A percentile compares a stretch with the other conserved stretches of the same genome.
These are phyloP conservation scores for Stephanodiscus triporus DNA, from an alignment of 108 stramenopile species.

Conservation along the genomic window DNA sequence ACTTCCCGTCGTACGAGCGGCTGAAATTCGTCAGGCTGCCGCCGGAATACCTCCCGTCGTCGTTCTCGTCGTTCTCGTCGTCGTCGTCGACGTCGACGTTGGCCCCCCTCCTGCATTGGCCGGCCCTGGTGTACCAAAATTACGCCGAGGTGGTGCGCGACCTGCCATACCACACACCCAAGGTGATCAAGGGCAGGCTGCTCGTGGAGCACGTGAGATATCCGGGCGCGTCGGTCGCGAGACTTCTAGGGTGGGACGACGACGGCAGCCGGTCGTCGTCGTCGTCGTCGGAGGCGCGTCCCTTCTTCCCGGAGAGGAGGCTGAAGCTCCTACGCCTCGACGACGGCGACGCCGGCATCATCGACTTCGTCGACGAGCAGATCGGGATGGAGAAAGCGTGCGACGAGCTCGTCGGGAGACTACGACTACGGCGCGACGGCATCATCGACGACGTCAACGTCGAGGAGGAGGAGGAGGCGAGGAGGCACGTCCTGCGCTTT, in stretches of 20 bases:
- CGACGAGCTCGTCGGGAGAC: not conserved
- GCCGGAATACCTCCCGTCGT: slow-evolving; percentile 4
- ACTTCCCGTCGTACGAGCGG: slow-evolving; percentile 21
- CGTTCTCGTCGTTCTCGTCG: too few species aligned
- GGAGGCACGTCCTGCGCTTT: slow-evolving; percentile 6
- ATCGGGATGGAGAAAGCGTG: slow-evolving; percentile 11
- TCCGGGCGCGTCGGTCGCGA: slow-evolving; percentile 2
- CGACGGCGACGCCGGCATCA: not conserved
- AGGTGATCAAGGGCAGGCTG: slow-evolving; percentile 16
- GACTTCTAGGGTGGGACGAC: slow-evolving; percentile 27
- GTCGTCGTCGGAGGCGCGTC: too few species aligned
- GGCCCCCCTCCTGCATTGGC: slow-evolving; percentile 17
- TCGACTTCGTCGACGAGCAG: slow-evolving; percentile 13
- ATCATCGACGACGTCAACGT: not conserved
- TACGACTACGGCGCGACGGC: not conserved
- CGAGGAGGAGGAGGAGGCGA: not conserved
- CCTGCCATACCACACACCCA: not conserved
- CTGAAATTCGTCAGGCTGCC: slow-evolving; percentile 28
- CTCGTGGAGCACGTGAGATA: not conserved
- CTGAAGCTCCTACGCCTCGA: not conserved
- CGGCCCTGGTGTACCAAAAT: slow-evolving; percentile 26
- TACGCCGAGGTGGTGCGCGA: slow-evolving; percentile 24
- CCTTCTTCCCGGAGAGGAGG: too few species aligned
- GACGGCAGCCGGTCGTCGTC: not conserved
- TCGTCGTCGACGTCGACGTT: not conserved